Base-by-base conservation (phyloP, 164 flowering plant species). In the Chimonanthus praecox region DNA sequence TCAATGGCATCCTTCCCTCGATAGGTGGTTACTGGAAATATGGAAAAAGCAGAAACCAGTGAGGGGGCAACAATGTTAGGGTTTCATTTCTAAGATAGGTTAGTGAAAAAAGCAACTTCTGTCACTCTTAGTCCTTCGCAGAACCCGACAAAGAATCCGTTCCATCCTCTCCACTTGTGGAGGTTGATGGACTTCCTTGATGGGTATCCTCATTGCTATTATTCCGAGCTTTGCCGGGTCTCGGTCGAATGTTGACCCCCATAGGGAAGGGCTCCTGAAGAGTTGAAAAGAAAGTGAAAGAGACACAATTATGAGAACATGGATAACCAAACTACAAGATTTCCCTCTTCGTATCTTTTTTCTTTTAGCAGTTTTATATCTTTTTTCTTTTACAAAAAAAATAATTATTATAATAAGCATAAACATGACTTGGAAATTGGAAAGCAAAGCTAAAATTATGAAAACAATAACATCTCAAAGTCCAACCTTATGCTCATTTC, bases 241-340 rank as follows among this genome's bases (percentile, higher is more conserved):
- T 83, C 3, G 87, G 71, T 47, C 92, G 85, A 63, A 87, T 76
- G 70, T 86, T 91, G 43, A 76, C 81, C 47, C 98, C 98, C 92
- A 88, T 82, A 5, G 98, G 98, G 69, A 92, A 92, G 13, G 98
- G 98, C 76, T 87, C 90, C 97, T 92, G 86, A 70, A 71, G 48
- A 72, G 43, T 50, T 7, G 16, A 47, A 45, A 5, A 47, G 47
- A 66, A 47, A 68, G 18, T 68, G 70, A 18, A 47, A 16, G 11
- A n/a, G n/a, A n/a, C 6, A 8, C 7, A 9, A 4, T 66, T 11
- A 66, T 5, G 11, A 11, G 15, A 44, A 44, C 16, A 4, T 11
- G 2, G 44, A 43, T 8, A 65, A 43, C 3, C 68, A 44, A 6
- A 5, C 7, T 7, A 33, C 15, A 33, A 33, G 33, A 33, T 33